phyloP scores from a whole-genome alignment of 2,329 filamentous ascomycete genomes.

The Elsinoe australis region DNA sequence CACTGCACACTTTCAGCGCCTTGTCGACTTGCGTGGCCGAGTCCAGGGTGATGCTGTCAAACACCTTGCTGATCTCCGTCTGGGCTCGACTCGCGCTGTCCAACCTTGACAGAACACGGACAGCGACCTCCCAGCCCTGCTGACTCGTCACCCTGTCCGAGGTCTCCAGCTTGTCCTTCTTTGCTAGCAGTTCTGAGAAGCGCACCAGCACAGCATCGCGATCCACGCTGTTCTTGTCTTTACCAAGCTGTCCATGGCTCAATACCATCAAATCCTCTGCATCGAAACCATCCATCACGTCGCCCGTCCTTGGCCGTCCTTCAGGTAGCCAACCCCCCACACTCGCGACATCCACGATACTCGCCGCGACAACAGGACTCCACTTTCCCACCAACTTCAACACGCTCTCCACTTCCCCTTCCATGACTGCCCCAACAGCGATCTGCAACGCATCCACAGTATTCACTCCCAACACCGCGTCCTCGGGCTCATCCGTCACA shows the following conservation, averaged over 20 bases:
- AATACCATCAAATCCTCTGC: constrained; percentile 80
- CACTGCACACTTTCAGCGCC: constrained; percentile 68
- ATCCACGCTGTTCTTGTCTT: constrained; percentile 51
- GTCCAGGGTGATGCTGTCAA: constrained; percentile 64
- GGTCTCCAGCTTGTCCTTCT: constrained; percentile 37
- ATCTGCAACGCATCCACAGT: constrained; percentile 69
- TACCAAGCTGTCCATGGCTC: constrained; percentile 58
- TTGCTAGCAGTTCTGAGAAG: constrained; percentile 61
- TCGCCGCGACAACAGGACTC: constrained; percentile 71
- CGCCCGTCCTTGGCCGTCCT: constrained; percentile 45
- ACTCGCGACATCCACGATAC: constrained; percentile 76
- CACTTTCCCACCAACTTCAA: constrained; percentile 67
- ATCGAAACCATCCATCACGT: constrained; percentile 60
- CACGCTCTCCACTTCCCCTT: constrained; percentile 70
- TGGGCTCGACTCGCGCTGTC: constrained; percentile 65
- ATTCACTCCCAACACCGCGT: constrained; percentile 64
- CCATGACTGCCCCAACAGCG: constrained; percentile 70
- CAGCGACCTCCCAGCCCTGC: constrained; percentile 81
- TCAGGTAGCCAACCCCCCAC: constrained; percentile 71
- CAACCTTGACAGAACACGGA: constrained; percentile 73
- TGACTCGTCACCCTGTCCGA: constrained; percentile 28
- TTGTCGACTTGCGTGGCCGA: constrained; percentile 69
- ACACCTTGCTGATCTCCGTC: constrained; percentile 63
- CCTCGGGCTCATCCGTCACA: constrained; percentile 56
- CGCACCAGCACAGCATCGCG: constrained; percentile 70